Evolutionary conservation across 148 eudicot genomes (phyloP).

Genomic region (Camellia japonica): DNA sequence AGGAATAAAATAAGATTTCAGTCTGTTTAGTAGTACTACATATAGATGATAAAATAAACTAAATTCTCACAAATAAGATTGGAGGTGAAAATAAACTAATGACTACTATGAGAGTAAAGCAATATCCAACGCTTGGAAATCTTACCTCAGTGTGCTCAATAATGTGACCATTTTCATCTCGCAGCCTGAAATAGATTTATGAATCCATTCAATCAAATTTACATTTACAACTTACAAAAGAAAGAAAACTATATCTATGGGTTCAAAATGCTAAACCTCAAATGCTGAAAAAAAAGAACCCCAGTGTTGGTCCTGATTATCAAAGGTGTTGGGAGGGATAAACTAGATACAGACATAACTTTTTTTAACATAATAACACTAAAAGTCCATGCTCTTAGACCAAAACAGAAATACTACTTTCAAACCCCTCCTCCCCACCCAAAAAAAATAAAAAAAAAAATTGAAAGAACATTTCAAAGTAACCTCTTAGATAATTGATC

Average conservation of each 20-base stretch:
- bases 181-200: slow-evolving; percentile 43
- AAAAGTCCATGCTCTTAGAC: too few species aligned
- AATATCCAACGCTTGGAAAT: neutral
- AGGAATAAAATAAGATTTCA: too few species aligned
- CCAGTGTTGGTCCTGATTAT: too few species aligned
- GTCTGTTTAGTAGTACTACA: too few species aligned
- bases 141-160: slow-evolving; percentile 77
- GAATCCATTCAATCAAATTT: slow-evolving; percentile 14
- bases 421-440: too few species aligned
- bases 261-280: neutral
- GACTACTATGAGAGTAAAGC: too few species aligned
- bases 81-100: neutral
- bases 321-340: too few species aligned
- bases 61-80: too few species aligned
- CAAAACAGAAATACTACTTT: slow-evolving; percentile 4
- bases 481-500: neutral
- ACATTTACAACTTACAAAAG: neutral
- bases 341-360: too few species aligned
- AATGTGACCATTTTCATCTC: slow-evolving; percentile 74
- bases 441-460: neutral
- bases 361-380: too few species aligned
- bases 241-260: neutral
- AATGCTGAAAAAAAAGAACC: slow-evolving; percentile 5
- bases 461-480: neutral
- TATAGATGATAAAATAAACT: too few species aligned